Base-by-base conservation (phyloP, 495 filamentous ascomycete species). In the Lepraria neglecta region DNA sequence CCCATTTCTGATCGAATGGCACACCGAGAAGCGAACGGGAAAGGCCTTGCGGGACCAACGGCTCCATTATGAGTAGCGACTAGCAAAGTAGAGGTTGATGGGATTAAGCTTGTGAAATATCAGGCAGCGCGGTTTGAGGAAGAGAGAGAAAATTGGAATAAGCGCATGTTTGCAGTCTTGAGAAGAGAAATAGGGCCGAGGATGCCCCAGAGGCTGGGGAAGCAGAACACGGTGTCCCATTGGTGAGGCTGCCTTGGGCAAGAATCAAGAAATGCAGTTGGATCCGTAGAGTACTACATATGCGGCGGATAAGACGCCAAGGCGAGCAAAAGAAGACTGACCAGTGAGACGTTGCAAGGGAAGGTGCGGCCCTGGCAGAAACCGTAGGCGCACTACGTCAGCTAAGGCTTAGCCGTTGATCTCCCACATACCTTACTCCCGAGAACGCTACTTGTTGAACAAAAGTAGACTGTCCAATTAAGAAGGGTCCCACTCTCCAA, bases 1-100 rank as follows among this genome's bases (percentile, higher is more conserved):
- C 73, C 74, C 75, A 76, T 65, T 70, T 69, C 59, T 75, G 56
- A 2, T 67, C 57, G 47, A 72, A 71, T 14, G 74, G 67, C 33
- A 71, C 64, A 56, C 68, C 27, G n/a, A 67, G 57, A 51, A 63
- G 61, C 45, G 24, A 43, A 59, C 12, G 17, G 24, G 21, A 19
- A 48, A 30, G 17, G 14, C 24, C 24, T 24, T 56, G 43, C 14
- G 12, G 6, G 24, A 6, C 43, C 11, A 38, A 17, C 1, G 21
- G 48, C 3, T 65, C 48, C 63, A 65, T 65, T 4, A 6, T 56
- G 33, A 50, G 47, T 6, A 30, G 30, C 57, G 35, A 2, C 12
- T 50, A 38, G 6, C 31, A 50, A 28, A 9, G 1, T 42, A 19
- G 14, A 35, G 44, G 31, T 27, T 24, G 57, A 50, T 28, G 17